Percentiles rank a stretch among this genome's conserved stretches.
Conservation (phyloP, 2,329 filamentous ascomycete genomes). For the Fusarium hainanense region DNA sequence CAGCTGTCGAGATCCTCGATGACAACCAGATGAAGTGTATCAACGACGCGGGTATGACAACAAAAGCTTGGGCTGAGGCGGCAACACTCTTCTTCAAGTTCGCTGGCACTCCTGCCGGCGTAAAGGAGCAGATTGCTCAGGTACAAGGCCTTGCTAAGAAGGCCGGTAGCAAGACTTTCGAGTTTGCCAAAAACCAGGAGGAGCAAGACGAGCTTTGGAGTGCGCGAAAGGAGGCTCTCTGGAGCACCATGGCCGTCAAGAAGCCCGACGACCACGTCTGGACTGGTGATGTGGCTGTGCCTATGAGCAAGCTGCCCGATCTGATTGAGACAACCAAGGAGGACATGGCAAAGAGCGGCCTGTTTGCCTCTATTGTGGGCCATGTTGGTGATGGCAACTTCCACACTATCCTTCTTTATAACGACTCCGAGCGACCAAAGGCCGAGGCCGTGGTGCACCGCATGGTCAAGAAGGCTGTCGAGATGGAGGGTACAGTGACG, state of each 20-base stretch:
- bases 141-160: constrained; percentile 72
- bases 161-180: constrained; percentile 74
- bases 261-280: constrained; percentile 77
- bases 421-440: constrained; percentile 72
- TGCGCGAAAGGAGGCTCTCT: constrained; percentile 84
- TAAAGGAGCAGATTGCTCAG: constrained; percentile 81
- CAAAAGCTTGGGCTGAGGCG: constrained; percentile 74
- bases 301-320: constrained; percentile 77
- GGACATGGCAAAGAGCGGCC: constrained; percentile 56
- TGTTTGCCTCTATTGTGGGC: constrained; percentile 68
- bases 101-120: constrained; percentile 72
- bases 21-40: constrained; percentile 86
- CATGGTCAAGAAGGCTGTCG: constrained; percentile 88
- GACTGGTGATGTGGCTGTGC: constrained; percentile 89
- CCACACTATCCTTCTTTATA: constrained; percentile 72
- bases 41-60: constrained; percentile 73
- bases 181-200: constrained; percentile 76
- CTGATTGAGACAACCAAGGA: constrained; percentile 79
- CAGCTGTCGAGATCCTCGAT: constrained; percentile 92
- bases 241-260: constrained; percentile 78
- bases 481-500: constrained; percentile 87
- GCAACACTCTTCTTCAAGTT: constrained; percentile 91
- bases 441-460: constrained; percentile 79
- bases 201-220: constrained; percentile 85
- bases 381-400: constrained; percentile 86